Evolutionary conservation across 1,284 basidiomycete species (phyloP).

Genomic region (Farysia itapuensis): DNA sequence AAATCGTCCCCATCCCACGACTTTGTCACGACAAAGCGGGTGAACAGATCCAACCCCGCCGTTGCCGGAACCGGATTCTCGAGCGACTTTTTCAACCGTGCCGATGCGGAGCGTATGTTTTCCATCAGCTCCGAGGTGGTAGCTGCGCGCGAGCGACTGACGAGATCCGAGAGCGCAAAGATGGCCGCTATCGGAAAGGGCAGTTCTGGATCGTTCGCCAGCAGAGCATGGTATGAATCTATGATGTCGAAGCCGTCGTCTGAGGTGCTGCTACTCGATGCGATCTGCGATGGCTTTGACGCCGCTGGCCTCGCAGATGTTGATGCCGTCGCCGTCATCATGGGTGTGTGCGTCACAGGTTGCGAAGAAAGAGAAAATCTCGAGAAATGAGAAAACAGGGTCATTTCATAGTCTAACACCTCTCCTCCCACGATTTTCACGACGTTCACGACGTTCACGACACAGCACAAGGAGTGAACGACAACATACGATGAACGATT

Average conservation of each 20-base stretch:
- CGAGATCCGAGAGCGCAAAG: slow-evolving; percentile 74
- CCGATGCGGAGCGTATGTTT: slow-evolving; percentile 75
- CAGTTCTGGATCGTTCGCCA: slow-evolving; percentile 64
- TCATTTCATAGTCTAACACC: too few species aligned
- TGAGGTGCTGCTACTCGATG: background rate
- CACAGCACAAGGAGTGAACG: too few species aligned
- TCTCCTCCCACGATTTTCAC: too few species aligned
- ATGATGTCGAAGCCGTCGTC: slow-evolving; percentile 48
- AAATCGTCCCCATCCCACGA: slow-evolving; percentile 83
- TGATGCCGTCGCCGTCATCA: too few species aligned
- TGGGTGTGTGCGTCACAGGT: too few species aligned
- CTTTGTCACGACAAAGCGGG: slow-evolving; percentile 80
- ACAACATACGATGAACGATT: too few species aligned
- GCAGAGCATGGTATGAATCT: slow-evolving; percentile 38
- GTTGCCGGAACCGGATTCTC: slow-evolving; percentile 81
- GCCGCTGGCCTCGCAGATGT: too few species aligned
- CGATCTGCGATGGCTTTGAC: too few species aligned
- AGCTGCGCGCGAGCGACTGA: slow-evolving; percentile 75
- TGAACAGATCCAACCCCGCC: slow-evolving; percentile 87
- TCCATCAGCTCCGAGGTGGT: slow-evolving; percentile 89
- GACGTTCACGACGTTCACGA: too few species aligned
- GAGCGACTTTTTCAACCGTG: slow-evolving; percentile 68
- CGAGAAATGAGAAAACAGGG: too few species aligned
- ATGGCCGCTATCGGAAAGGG: slow-evolving; percentile 86
- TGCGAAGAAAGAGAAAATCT: too few species aligned